Evolutionary conservation across 2,329 filamentous ascomycete species (phyloP), one percentile per base, ranked within the genome.

Genomic region (Endothia cerciana): DNA sequence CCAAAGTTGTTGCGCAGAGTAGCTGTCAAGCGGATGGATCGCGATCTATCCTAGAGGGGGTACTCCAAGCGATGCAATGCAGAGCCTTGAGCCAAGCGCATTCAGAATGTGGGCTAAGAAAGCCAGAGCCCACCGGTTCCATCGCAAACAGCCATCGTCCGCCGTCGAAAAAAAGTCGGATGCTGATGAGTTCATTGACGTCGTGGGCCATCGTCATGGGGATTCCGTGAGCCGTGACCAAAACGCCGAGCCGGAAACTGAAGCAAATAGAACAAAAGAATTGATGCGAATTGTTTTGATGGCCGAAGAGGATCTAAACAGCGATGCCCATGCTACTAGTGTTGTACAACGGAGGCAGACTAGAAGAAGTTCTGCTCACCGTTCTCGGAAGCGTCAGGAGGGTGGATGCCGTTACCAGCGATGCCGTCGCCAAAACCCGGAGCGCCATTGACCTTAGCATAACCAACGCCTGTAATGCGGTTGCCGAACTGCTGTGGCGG

Each of bases 311-410:
- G 65, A 57, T 65, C 67, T 67, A 68, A 67, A 58, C 62, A 59
- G 59, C 65, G 45, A 63, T 55, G 63, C 65, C 55, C 58, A 60
- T 61, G 58, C 60, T 60, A 59, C 55, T 65, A 66, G 41, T 63
- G 61, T 45, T 69, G 65, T 70, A 69, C 67, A 70, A 66, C 65
- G 51, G 28, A 28, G 36, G 40, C 65, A 53, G n/a, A 19, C 66
- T 72, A 74, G 65, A 74, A 70, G 67, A 71, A 74, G 65, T 73
- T 69, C 28, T 66, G 60, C 58, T 71, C 64, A 43, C 66, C 67
- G 43, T 69, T 63, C 56, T 68, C 63, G 58, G 66, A 57, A 28
- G 61, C 60, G 43, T 63, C 61, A 57, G 66, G 56, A 38, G 45
- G 45, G 45, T 69, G 64, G 62, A 75, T 72, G 51, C 73, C 74